phyloP scores from a whole-genome alignment of 805 yeast genomes.

The Teunomyces funiuensis region DNA sequence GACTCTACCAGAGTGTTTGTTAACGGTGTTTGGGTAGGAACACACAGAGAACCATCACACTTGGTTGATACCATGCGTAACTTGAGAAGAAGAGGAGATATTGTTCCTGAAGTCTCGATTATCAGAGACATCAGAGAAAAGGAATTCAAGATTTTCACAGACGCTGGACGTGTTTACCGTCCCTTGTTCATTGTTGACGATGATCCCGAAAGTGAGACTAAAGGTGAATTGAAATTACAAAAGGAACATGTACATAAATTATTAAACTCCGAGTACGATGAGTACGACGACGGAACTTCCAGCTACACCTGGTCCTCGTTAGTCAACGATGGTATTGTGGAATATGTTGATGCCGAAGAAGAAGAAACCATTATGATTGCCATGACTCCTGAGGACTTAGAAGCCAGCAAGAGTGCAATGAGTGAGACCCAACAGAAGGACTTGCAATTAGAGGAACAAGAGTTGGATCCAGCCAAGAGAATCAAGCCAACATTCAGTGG shows the following conservation, averaged over 20 bases:
- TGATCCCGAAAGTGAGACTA: conserved; percentile 63
- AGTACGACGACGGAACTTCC: conserved; percentile 50
- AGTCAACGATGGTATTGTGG: conserved; percentile 83
- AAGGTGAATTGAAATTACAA: conserved; percentile 77
- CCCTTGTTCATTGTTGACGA: conserved; percentile 94
- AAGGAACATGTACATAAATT: conserved; percentile 81
- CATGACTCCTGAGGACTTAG: conserved; percentile 97
- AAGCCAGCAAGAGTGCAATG: conserved; percentile 50
- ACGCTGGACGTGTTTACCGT: conserved; percentile 97
- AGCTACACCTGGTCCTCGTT: conserved; percentile 82
- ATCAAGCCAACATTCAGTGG: conserved; percentile 64
- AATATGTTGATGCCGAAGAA: conserved; percentile 97
- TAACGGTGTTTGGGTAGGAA: conserved; percentile 99
- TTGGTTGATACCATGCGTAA: conserved; percentile 88
- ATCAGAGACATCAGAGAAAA: conserved; percentile 96
- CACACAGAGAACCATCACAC: conserved; percentile 93
- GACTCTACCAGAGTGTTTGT: conserved; percentile 93
- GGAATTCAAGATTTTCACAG: conserved; percentile 94
- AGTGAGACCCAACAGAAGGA: conserved; percentile 45
- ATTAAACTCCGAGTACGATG: conserved; percentile 62
- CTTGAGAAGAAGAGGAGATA: conserved; percentile 92
- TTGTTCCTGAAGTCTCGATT: conserved; percentile 93
- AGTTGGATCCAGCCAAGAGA: conserved; percentile 77
- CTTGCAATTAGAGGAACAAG: conserved; percentile 44
- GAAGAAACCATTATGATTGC: conserved; percentile 98